These are phyloP conservation scores for Boechera stricta DNA, from an alignment of 345 rosid species.

Conservation along the genomic window DNA sequence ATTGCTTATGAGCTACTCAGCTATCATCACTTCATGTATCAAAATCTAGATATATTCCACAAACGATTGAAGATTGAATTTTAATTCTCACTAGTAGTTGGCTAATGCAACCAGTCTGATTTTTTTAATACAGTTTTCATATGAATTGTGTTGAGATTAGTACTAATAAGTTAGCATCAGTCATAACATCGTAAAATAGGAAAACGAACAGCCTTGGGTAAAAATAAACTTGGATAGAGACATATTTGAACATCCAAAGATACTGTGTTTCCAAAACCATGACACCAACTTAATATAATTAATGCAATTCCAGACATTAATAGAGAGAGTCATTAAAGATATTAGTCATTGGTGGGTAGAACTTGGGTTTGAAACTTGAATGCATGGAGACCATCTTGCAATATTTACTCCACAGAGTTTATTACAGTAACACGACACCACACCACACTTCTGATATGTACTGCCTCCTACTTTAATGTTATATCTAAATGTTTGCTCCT, in stretches of 20 bases:
- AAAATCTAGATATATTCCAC: not conserved
- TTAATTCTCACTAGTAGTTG: not conserved
- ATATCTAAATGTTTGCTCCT: constrained; percentile 10
- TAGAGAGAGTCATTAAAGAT: constrained; percentile 11
- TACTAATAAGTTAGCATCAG: not conserved
- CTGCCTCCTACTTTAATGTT: constrained; percentile 37
- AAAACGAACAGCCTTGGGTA: constrained; percentile 15
- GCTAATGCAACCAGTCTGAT: not conserved
- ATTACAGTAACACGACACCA: constrained; percentile 31
- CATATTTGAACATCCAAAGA: constrained; percentile 17
- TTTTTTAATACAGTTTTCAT: not conserved
- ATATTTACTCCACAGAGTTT: constrained; percentile 43
- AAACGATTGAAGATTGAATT: not conserved
- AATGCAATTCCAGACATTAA: constrained; percentile 22
- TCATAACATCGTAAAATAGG: not conserved
- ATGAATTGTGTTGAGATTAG: not conserved
- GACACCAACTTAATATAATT: constrained; percentile 30
- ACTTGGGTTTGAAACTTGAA: constrained; percentile 41
- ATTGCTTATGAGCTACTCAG: constrained; percentile 55
- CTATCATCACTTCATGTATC: not conserved
- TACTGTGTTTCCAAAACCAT: constrained; percentile 25
- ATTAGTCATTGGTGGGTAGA: constrained; percentile 42
- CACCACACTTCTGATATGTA: constrained; percentile 36
- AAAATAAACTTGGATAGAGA: constrained; percentile 2
- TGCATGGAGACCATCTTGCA: constrained; percentile 46